A percentile compares a stretch with the other conserved stretches of the same genome.
phyloP scores from a whole-genome alignment of 2,329 filamentous ascomycete species.

The Colletotrichum liaoningense region DNA sequence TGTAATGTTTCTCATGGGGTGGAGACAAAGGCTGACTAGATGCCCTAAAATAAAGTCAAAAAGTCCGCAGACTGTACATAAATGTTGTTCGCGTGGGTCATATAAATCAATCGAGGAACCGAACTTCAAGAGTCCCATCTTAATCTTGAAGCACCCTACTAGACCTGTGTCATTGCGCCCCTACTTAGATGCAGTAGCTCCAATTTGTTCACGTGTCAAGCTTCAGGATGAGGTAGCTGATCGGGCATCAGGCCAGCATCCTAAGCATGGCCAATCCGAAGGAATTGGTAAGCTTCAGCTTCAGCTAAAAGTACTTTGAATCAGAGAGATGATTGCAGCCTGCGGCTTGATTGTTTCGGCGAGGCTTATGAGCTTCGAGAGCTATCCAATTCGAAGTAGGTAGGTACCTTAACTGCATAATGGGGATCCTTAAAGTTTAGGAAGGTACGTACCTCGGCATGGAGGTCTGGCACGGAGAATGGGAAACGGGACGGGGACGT shows the following conservation, averaged over 20 bases:
- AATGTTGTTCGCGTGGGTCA: not conserved
- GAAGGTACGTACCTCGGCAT: conserved; percentile 14
- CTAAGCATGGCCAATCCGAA: not conserved
- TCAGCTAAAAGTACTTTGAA: not conserved
- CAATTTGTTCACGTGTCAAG: not conserved
- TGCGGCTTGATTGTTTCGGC: not conserved
- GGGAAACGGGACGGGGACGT: conserved; percentile 3
- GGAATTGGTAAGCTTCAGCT: not conserved
- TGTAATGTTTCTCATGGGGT: not conserved
- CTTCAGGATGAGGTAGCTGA: not conserved
- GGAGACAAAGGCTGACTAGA: not conserved
- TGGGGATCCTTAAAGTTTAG: not conserved
- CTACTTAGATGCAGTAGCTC: not conserved
- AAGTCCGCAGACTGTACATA: not conserved
- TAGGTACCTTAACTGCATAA: not conserved
- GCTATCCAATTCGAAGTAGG: not conserved
- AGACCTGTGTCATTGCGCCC: not conserved
- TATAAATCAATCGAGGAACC: not conserved
- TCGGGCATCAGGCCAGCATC: not conserved
- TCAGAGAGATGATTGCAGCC: not conserved
- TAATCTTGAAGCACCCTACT: not conserved
- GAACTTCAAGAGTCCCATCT: not conserved
- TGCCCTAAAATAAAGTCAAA: not conserved
- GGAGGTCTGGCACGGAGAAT: not conserved
- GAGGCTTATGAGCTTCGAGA: not conserved